Evolutionary conservation across 106 monocot genomes (phyloP).

Genomic region (Dendrobium officinale): DNA sequence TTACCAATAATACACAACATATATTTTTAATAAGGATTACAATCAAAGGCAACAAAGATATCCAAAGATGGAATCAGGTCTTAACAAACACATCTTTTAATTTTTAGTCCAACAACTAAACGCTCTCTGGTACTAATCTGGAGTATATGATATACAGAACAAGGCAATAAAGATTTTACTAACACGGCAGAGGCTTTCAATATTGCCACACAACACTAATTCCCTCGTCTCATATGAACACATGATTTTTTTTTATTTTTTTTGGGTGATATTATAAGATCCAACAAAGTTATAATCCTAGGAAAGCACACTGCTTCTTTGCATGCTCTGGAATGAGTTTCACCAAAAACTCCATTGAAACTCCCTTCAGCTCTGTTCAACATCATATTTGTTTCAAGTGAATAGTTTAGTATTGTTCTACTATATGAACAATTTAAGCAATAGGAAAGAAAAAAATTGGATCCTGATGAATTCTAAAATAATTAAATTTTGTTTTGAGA

Average conservation of each 20-base stretch:
- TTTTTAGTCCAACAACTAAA: too few relatives aligned
- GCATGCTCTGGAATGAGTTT: constrained; percentile 25
- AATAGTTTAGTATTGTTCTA: background rate
- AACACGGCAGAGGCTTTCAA: background rate
- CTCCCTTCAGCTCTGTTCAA: constrained; percentile 18
- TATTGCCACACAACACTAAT: background rate
- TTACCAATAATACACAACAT: too few relatives aligned
- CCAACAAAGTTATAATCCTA: constrained; percentile 2
- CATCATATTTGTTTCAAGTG: background rate
- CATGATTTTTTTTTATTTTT: background rate
- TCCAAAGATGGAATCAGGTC: too few relatives aligned
- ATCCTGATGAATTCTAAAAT: background rate
- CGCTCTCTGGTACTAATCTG: too few relatives aligned
- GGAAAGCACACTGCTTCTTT: constrained; percentile 20
- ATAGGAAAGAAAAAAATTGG: too few relatives aligned
- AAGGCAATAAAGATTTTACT: too few relatives aligned
- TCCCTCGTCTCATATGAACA: background rate
- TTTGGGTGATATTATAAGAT: background rate
- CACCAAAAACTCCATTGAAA: constrained; percentile 5
- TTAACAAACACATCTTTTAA: too few relatives aligned
- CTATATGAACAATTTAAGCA: background rate
- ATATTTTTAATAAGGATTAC: too few relatives aligned
- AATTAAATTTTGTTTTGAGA: background rate
- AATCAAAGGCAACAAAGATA: too few relatives aligned
- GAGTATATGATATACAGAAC: too few relatives aligned